These are phyloP conservation scores for Volvox carteri DNA, from an alignment of 163 green algal genomes.

Conservation along the genomic window DNA sequence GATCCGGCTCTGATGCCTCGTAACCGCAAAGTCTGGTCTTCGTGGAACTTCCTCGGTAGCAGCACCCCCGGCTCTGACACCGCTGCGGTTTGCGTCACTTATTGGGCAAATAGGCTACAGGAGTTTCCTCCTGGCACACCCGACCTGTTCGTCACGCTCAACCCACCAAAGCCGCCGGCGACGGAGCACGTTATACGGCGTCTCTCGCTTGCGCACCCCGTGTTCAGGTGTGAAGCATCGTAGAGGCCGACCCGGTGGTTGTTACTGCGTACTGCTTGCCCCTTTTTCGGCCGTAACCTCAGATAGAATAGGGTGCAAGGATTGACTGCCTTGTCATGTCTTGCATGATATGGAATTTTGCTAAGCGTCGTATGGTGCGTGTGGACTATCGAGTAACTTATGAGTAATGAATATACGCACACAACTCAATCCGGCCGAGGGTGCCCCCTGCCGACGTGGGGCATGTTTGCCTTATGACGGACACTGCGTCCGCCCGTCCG, in stretches of 20 bases:
- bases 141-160: slow-evolving; percentile 96
- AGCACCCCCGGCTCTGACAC: slow-evolving; percentile 32
- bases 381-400: too few relatives aligned
- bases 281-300: too few relatives aligned
- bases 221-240: slow-evolving; percentile 78
- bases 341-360: too few relatives aligned
- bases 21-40: slow-evolving; percentile 81
- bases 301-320: too few relatives aligned
- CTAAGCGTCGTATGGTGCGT: too few relatives aligned
- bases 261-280: too few relatives aligned
- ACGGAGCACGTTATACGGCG: slow-evolving; percentile 71
- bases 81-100: slow-evolving; percentile 88
- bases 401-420: too few relatives aligned
- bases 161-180: slow-evolving; percentile 81
- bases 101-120: slow-evolving; percentile 92
- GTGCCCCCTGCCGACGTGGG: too few relatives aligned
- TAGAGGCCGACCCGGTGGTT: not conserved
- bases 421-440: too few relatives aligned
- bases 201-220: slow-evolving; percentile 85
- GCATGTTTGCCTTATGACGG: too few relatives aligned
- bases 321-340: too few relatives aligned
- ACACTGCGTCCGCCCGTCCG: too few relatives aligned
- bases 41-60: slow-evolving; percentile 93
- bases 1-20: slow-evolving; percentile 85
- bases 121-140: slow-evolving; percentile 80